These are phyloP conservation scores for Penicillium sumatraense DNA, from an alignment of 2,329 filamentous ascomycete genomes.

Conservation along the genomic window DNA sequence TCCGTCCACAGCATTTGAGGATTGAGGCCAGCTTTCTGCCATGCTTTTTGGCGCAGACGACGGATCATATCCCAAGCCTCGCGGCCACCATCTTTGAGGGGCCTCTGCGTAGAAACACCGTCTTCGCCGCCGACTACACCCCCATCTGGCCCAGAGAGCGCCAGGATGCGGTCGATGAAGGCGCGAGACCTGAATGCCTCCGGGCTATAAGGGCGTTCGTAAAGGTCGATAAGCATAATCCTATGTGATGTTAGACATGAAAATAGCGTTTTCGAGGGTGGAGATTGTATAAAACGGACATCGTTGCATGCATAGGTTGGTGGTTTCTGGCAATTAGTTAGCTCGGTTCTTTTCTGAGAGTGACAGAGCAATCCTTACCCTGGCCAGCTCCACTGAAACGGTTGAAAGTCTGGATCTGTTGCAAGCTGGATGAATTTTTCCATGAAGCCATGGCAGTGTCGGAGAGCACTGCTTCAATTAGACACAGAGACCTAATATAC, in stretches of 20 bases:
- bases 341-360: neutral
- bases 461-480: constrained; percentile 44
- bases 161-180: constrained; percentile 53
- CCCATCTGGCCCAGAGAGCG: constrained; percentile 49
- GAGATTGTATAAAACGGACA: constrained; percentile 30
- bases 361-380: constrained; percentile 34
- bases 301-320: constrained; percentile 51
- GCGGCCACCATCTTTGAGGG: constrained; percentile 52
- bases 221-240: constrained; percentile 56
- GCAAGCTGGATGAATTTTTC: constrained; percentile 54
- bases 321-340: constrained; percentile 38
- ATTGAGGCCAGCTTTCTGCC: constrained; percentile 54
- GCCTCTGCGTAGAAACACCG: constrained; percentile 48
- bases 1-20: constrained; percentile 53
- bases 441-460: constrained; percentile 54
- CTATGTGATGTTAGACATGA: constrained; percentile 25
- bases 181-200: constrained; percentile 51
- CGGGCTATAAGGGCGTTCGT: constrained; percentile 50
- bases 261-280: neutral
- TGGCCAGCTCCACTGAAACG: constrained; percentile 55
- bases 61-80: constrained; percentile 56
- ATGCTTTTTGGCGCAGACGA: constrained; percentile 51
- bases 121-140: constrained; percentile 53
- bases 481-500: neutral
- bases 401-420: constrained; percentile 52